Evolutionary conservation across 306 rosid genomes (phyloP), one percentile per base, ranked within the genome.

Genomic region (Quercus engelmannii): DNA sequence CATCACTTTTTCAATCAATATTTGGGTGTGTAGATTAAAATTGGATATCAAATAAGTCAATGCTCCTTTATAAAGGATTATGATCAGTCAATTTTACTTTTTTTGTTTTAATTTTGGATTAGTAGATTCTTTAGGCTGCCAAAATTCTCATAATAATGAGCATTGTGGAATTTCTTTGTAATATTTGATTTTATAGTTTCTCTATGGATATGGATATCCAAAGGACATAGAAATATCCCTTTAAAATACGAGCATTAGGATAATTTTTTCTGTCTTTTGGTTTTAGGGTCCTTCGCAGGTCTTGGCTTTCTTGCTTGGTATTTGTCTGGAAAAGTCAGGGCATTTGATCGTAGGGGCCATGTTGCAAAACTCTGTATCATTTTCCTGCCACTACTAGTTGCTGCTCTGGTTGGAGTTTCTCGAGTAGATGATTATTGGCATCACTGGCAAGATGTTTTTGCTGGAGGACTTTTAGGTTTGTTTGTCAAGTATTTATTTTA

Each of bases 401-500:
- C 97, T 4, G 88, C 97, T 57, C 76, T 94, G 68, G 82, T 94
- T 75, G 97, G 75, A 46, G 93, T 94, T 68, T 91, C 99, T 69
- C 97, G 97, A 68, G 93, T 94, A 78, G 99, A 94, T 84, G 97
- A 94, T 83, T 94, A 94, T 84, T 91, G 97, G 97, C 99, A 94
- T 90, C 97, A 94, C 76, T 91, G 97, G 98, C 92, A 90, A 81
- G 97, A 94, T 76, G 97, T 92, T 78, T 91, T 91, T 83, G 89
- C 97, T 57, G 97, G 97, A 54, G 90, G 85, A 81, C 95, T 94
- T 74, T 69, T 94, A 74, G 97, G 98, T 94, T 61, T 43, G 91
- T 86, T 81, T 67, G 51, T 83, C 35, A 57, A 56, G 55, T 61
- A 55, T 17, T 21, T 74, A 30, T 30, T 21, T 30, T 55, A 7